A percentile compares a stretch with the other conserved stretches of the same genome.
These are phyloP conservation scores for Sclerotinia glacialis DNA, from an alignment of 2,329 filamentous ascomycete species.

Conservation along the genomic window DNA sequence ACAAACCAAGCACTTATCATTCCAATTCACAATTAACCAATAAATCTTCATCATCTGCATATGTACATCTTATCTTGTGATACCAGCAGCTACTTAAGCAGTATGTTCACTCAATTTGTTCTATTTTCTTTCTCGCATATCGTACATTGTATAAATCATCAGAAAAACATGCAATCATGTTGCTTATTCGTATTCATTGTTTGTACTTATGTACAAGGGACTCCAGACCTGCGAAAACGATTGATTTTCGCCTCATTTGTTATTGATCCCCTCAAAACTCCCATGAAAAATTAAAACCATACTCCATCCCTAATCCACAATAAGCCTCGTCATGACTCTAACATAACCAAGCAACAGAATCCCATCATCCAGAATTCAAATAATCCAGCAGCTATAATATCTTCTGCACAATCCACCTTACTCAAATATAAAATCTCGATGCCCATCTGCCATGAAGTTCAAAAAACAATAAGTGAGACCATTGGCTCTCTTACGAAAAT, in stretches of 20 bases:
- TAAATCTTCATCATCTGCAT: too few species aligned
- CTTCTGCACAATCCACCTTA: neutral
- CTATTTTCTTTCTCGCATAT: too few species aligned
- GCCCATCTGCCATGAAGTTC: neutral
- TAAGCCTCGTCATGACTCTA: neutral
- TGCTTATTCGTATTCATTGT: conserved; percentile 8
- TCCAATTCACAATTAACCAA: too few species aligned
- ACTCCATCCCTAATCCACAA: conserved; percentile 1
- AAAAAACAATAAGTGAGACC: neutral
- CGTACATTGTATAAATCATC: too few species aligned
- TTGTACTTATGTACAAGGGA: neutral
- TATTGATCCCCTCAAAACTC: neutral
- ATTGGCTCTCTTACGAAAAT: neutral
- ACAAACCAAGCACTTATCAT: too few species aligned
- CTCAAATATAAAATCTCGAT: neutral
- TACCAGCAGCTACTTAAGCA: too few species aligned
- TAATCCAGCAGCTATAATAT: neutral
- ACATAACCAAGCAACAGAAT: neutral
- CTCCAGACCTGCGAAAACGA: conserved; percentile 14
- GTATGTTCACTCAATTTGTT: too few species aligned
- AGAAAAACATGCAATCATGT: neutral
- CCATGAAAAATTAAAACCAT: neutral
- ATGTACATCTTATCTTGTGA: too few species aligned
- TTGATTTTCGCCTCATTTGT: conserved; percentile 13
- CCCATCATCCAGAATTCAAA: neutral